These are phyloP conservation scores for Penicillium daleae DNA, from an alignment of 495 filamentous ascomycete genomes.

Conservation along the genomic window DNA sequence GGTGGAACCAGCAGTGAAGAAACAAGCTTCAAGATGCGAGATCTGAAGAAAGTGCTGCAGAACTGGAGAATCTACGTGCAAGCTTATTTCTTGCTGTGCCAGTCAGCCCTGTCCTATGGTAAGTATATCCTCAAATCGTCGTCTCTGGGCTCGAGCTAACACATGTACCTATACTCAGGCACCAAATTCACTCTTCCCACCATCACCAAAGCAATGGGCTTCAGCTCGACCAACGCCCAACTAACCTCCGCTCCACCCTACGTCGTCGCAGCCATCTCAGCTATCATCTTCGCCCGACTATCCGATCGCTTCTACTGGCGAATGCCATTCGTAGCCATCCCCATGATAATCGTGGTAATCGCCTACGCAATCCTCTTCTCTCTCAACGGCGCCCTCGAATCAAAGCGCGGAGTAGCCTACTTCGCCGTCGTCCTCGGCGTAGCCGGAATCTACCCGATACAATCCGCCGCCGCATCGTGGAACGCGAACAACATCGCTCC, in stretches of 20 bases:
- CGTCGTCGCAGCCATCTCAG: constrained; percentile 36
- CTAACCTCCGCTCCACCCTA: constrained; percentile 40
- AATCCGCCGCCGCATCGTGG: constrained; percentile 43
- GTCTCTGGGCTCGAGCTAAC: neutral
- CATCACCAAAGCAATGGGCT: constrained; percentile 37
- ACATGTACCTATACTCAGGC: constrained; percentile 7
- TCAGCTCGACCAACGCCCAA: constrained; percentile 34
- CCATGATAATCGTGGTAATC: constrained; percentile 30
- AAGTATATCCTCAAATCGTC: neutral
- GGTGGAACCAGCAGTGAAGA: constrained; percentile 31
- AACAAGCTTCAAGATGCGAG: constrained; percentile 22
- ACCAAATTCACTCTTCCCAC: constrained; percentile 38
- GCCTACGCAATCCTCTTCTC: constrained; percentile 37
- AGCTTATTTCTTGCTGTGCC: constrained; percentile 34
- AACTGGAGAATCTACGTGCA: constrained; percentile 37
- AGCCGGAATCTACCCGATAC: constrained; percentile 45
- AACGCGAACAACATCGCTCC: constrained; percentile 43
- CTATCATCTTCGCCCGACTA: constrained; percentile 35
- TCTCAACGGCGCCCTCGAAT: constrained; percentile 30
- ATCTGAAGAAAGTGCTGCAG: constrained; percentile 25
- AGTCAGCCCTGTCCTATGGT: constrained; percentile 36
- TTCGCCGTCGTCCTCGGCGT: constrained; percentile 42
- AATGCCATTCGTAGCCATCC: constrained; percentile 41
- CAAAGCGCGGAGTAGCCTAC: constrained; percentile 36
- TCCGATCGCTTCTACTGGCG: constrained; percentile 45